These are phyloP conservation scores for Larix kaempferi DNA, from an alignment of 75 land plant genomes.

Conservation along the genomic window DNA sequence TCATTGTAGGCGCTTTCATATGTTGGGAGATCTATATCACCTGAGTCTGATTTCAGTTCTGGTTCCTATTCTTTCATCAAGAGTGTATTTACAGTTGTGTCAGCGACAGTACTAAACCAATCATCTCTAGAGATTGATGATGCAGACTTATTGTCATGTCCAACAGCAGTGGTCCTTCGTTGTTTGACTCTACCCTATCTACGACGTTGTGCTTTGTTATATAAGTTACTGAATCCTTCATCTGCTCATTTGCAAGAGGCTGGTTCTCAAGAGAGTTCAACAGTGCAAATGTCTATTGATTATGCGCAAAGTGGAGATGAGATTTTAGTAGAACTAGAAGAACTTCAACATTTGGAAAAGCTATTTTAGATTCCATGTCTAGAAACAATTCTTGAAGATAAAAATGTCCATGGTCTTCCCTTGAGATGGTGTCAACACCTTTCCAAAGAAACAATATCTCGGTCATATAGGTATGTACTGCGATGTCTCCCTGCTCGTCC, in stretches of 20 bases:
- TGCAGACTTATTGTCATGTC: slow-evolving; percentile 27
- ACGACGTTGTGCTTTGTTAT: slow-evolving; percentile 76
- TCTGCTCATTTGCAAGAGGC: slow-evolving; percentile 32
- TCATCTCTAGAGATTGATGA: slow-evolving; percentile 38
- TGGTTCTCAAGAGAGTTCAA: slow-evolving; percentile 21
- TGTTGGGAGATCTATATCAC: slow-evolving; percentile 9
- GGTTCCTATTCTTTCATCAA: slow-evolving; percentile 18
- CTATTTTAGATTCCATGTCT: slow-evolving; percentile 57
- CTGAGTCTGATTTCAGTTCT: slow-evolving; percentile 16
- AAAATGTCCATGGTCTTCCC: slow-evolving; percentile 31
- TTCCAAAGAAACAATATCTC: slow-evolving; percentile 20
- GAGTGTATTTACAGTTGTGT: slow-evolving; percentile 19
- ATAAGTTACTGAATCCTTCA: slow-evolving; percentile 56
- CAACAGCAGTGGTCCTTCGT: slow-evolving; percentile 40
- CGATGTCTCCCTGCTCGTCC: slow-evolving; percentile 63
- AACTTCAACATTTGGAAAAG: slow-evolving; percentile 56
- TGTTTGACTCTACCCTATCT: slow-evolving; percentile 78
- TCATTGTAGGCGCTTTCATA: slow-evolving; percentile 23
- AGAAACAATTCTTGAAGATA: slow-evolving; percentile 52
- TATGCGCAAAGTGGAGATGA: slow-evolving; percentile 8
- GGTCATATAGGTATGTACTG: slow-evolving; percentile 22
- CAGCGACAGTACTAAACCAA: slow-evolving; percentile 21
- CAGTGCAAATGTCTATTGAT: slow-evolving; percentile 7
- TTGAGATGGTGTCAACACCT: slow-evolving; percentile 75
- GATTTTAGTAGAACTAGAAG: slow-evolving; percentile 36